phyloP scores from a whole-genome alignment of 148 eudicot genomes.

The Suaeda aralocaspica region DNA sequence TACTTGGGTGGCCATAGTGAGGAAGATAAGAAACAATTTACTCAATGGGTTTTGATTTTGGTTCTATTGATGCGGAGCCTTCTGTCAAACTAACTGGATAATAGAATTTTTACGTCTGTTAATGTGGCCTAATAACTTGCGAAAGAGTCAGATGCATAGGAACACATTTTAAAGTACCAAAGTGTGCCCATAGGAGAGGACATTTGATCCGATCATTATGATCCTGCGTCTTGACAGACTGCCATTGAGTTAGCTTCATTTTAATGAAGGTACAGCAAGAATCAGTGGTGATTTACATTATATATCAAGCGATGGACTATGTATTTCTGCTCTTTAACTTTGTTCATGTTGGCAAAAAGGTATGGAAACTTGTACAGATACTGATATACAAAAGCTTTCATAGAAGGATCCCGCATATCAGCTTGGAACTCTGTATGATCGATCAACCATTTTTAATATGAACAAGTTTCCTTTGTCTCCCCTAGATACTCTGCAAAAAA shows the following conservation, averaged over 20 bases:
- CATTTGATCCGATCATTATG: not conserved
- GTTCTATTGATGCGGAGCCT: no score
- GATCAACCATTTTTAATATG: conserved; percentile 78
- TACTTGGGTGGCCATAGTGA: no score
- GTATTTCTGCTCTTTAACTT: no score
- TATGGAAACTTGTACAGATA: no score
- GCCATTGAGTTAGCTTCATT: not conserved
- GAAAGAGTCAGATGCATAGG: no score
- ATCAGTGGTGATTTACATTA: not conserved
- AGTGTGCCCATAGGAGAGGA: not conserved
- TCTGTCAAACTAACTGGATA: no score
- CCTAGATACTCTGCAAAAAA: conserved; percentile 63
- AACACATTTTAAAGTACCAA: not conserved
- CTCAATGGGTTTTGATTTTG: no score
- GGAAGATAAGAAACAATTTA: no score
- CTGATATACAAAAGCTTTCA: no score
- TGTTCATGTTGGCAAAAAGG: no score
- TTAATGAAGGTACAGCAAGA: not conserved
- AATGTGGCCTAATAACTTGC: no score
- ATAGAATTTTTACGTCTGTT: no score
- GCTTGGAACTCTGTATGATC: conserved; percentile 59
- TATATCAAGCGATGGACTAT: not conserved
- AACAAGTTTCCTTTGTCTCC: conserved; percentile 94
- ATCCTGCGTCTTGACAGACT: not conserved
- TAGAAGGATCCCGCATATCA: not conserved